These are phyloP conservation scores for Tolypocladium inflatum DNA, from an alignment of 2,329 filamentous ascomycete species.

Conservation along the genomic window DNA sequence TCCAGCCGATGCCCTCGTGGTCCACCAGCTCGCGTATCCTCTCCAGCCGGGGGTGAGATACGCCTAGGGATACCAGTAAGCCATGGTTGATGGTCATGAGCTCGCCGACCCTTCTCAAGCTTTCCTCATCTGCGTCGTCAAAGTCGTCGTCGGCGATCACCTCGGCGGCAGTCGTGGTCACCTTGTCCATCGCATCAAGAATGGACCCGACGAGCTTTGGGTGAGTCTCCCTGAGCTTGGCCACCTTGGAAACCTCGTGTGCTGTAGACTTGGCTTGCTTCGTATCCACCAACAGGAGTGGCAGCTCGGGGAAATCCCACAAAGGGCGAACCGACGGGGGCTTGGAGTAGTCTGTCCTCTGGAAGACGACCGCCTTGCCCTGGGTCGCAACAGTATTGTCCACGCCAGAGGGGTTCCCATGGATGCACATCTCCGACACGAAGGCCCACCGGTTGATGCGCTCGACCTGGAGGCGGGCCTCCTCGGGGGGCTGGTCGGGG, in stretches of 20 bases:
- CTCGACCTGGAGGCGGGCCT: conserved; percentile 84
- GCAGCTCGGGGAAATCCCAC: conserved; percentile 84
- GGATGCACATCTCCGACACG: conserved; percentile 93
- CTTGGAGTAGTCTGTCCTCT: conserved; percentile 65
- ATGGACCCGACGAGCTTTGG: conserved; percentile 72
- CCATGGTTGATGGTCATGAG: conserved; percentile 93
- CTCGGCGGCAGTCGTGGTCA: conserved; percentile 46
- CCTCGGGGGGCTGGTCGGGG: conserved; percentile 77
- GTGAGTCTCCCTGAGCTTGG: conserved; percentile 57
- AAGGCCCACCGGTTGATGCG: conserved; percentile 98
- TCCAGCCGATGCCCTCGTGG: conserved; percentile 85
- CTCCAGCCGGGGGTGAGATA: conserved; percentile 89
- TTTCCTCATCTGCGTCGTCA: conserved; percentile 51
- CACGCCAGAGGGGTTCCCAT: conserved; percentile 91
- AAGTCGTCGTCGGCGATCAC: conserved; percentile 55
- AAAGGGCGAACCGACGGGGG: conserved; percentile 69
- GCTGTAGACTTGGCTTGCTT: conserved; percentile 78
- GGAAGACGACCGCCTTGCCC: conserved; percentile 89
- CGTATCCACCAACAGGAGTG: conserved; percentile 83
- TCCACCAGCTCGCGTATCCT: conserved; percentile 86
- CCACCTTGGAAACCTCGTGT: conserved; percentile 80
- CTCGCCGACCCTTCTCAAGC: conserved; percentile 69
- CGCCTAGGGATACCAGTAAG: conserved; percentile 78
- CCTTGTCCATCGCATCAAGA: conserved; percentile 74
- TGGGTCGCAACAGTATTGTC: conserved; percentile 94